phyloP scores from a whole-genome alignment of 2,329 filamentous ascomycete species.

The Penicillium sp. region DNA sequence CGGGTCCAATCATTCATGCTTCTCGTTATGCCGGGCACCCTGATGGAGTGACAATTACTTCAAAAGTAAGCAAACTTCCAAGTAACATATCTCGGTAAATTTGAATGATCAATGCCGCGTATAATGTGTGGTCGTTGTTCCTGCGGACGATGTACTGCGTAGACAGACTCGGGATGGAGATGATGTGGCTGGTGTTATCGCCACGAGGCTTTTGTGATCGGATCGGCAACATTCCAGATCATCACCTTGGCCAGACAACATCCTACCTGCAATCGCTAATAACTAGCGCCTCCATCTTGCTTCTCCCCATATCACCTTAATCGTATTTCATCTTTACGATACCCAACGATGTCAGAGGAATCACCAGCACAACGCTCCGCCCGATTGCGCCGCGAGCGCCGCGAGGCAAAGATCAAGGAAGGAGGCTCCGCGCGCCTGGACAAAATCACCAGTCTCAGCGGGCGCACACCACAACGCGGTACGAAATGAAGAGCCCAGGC shows the following conservation, averaged over 20 bases:
- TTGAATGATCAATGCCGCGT: too few species aligned
- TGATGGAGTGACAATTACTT: too few species aligned
- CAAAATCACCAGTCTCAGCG: constrained; percentile 59
- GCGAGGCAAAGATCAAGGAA: constrained; percentile 59
- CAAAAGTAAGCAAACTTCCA: too few species aligned
- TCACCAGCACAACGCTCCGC: constrained; percentile 51
- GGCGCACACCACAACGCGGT: constrained; percentile 45
- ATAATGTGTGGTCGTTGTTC: too few species aligned
- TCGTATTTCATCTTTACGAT: neutral
- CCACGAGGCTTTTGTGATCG: constrained; percentile 10
- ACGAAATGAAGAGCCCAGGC: constrained; percentile 8
- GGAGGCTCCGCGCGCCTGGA: constrained; percentile 58
- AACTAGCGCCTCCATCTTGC: neutral
- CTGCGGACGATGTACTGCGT: neutral
- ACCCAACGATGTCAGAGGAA: constrained; percentile 40
- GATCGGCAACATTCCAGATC: constrained; percentile 3
- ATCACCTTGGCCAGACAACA: neutral
- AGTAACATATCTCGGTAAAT: too few species aligned
- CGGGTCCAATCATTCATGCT: too few species aligned
- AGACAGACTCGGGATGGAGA: neutral
- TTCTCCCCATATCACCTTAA: neutral
- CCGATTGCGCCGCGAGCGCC: constrained; percentile 59
- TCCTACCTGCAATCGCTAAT: neutral
- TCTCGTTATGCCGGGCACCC: too few species aligned
- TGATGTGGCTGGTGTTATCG: constrained; percentile 15